Percentiles rank a stretch among this genome's conserved stretches.
Conservation (phyloP, 352 stramenopile species). For the Globisporangium spiculum region DNA sequence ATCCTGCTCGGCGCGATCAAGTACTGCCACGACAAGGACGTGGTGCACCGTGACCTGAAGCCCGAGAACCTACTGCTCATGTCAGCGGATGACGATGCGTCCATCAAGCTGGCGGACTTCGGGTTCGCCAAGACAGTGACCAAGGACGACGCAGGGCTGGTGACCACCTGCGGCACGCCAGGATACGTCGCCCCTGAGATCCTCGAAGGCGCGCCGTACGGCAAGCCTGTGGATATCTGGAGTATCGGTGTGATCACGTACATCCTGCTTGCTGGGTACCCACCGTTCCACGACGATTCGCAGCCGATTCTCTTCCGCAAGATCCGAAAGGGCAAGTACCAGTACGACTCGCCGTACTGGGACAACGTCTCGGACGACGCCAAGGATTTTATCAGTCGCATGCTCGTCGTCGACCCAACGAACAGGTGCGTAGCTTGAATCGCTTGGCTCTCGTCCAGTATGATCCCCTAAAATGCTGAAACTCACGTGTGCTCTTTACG, state of each 20-base stretch:
- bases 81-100: conserved; percentile 80
- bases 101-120: conserved; percentile 92
- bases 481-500: too few species aligned
- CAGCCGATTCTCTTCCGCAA: conserved; percentile 90
- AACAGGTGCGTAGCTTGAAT: conserved; percentile 38
- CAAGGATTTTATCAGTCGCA: conserved; percentile 87
- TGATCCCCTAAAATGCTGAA: too few species aligned
- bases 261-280: conserved; percentile 82
- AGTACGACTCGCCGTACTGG: conserved; percentile 89
- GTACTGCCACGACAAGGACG: conserved; percentile 86
- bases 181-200: conserved; percentile 84
- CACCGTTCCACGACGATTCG: conserved; percentile 93
- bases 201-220: conserved; percentile 66
- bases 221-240: conserved; percentile 83
- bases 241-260: conserved; percentile 90
- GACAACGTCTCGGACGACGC: conserved; percentile 86
- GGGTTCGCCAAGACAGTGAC: conserved; percentile 89
- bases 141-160: conserved; percentile 54
- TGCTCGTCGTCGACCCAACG: conserved; percentile 82
- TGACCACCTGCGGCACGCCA: conserved; percentile 75
- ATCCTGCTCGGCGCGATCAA: conserved; percentile 76
- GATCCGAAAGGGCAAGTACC: conserved; percentile 84
- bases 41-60: conserved; percentile 83
- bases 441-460: too few species aligned
- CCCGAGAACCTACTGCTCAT: conserved; percentile 88